These are phyloP conservation scores for Fusarium torulosum DNA, from an alignment of 2,329 filamentous ascomycete species.

Conservation along the genomic window DNA sequence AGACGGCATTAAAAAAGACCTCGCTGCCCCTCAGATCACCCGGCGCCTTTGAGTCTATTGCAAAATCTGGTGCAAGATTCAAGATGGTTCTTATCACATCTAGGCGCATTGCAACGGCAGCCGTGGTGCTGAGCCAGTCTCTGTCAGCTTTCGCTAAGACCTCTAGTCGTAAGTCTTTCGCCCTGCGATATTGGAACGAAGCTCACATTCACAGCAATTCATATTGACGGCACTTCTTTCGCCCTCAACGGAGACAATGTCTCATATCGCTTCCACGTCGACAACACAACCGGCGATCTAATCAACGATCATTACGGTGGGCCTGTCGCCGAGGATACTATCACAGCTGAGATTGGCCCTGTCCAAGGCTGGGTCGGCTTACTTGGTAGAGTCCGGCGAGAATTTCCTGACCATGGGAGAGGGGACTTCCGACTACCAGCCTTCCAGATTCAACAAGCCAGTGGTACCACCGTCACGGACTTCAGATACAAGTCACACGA, in stretches of 20 bases:
- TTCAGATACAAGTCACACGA: conserved; percentile 70
- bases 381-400: conserved; percentile 67
- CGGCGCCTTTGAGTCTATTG: no score
- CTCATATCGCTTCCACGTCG: conserved; percentile 74
- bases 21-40: not conserved
- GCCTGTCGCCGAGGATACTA: conserved; percentile 62
- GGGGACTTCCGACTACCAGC: conserved; percentile 74
- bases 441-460: conserved; percentile 69
- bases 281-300: conserved; percentile 67
- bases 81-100: conserved; percentile 15
- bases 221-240: conserved; percentile 67
- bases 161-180: conserved; percentile 2
- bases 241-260: conserved; percentile 67
- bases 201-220: conserved; percentile 58
- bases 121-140: conserved; percentile 1
- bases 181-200: rapidly evolving
- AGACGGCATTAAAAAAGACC: not conserved
- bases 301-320: conserved; percentile 73
- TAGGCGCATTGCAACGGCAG: not conserved
- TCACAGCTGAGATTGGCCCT: conserved; percentile 53
- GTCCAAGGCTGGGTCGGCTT: conserved; percentile 61
- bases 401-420: conserved; percentile 74
- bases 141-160: not conserved
- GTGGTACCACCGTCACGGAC: conserved; percentile 69
- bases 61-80: not conserved